Evolutionary conservation across 371 early-diverging fungal species (phyloP), one percentile per base, ranked within the genome.

Genomic region (Apophysomyces sp.): DNA sequence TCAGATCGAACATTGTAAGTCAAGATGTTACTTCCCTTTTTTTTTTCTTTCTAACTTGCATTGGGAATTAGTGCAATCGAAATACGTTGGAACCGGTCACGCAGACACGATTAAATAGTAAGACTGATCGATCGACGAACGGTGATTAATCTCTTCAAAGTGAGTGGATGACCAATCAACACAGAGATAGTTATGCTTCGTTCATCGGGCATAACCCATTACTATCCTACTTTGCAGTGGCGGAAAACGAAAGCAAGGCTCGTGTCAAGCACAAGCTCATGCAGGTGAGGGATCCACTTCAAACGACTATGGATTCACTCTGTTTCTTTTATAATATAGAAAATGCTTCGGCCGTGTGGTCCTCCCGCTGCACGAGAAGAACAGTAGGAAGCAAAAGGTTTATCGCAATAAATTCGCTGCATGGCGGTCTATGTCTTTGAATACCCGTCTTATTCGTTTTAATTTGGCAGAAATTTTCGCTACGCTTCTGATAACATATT

Each of bases 101-200:
- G 49, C 49, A 16, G 49, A 44, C 21, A 44, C 49, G 49, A 44
- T 44, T 21, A 44, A 52, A 52, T 12, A 55, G 21, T 8, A 8
- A 27, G 18, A 28, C n/a, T 6, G 29, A 21, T 15, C 15, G 24
- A 18, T 51, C 12, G 4, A 4, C 27, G 21, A 9, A 21, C 21
- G 7, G 4, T 44, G 49, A 18, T 15, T 31, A 39, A 52, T 30
- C 37, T 8, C 30, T 40, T 9, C 18, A 30, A 24, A 37, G 93
- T 70, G 93, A 96, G 70, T 94, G 94, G 94, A 67, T 87, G 26
- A 79, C 86, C 52, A 92, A 93, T 69, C 93, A 93, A 62, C 91
- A 93, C 61, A 80, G 94, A 62, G 96, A 94, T 67, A 87, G 86
- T 6, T 88, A 88, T 60, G 93, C 94, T 9, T 89, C 92, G 0